Base-by-base conservation (phyloP, 2,329 filamentous ascomycete genomes). In the Colletotrichum somersetense region DNA sequence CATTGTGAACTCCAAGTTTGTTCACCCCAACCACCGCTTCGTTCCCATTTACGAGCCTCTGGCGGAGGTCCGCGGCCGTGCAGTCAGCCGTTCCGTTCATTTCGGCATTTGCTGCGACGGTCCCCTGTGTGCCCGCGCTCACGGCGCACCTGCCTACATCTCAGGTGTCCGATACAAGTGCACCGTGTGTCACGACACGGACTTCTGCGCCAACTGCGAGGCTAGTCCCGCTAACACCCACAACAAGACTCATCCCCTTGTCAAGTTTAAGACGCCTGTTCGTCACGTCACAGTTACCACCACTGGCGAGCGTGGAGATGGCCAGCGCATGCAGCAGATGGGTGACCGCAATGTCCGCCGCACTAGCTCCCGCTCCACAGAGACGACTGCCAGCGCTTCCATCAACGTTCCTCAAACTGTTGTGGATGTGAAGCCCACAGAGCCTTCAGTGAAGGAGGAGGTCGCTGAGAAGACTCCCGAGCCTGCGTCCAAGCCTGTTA, bases 151-250 rank as follows among this genome's bases (percentile, higher is more conserved):
- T 46, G 66, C 71, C 40, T 97, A 95, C 83, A 98, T 99, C 77
- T 87, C 88, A 66, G 97, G 96, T 63, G 89, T 92, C 73, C 93
- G 96, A 75, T 99, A 96, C 89, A 99, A 99, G 90, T 99, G 96
- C 80, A 94, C 96, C 64, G 92, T 99, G 68, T 99, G 96, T 86
- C 88, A 97, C 78, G 95, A 99, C 80, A 92, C 92, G 44, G 96
- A 99, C 83, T 97, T 98, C 85, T 99, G 96, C 81, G 94, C 93
- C 79, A 93, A 89, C 79, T 99, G 96, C 84, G 97, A 99, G 84
- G 94, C 96, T 61, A 91, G 91, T 77, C 96, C 96, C 10, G 86
- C 87, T 75, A 96, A 97, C 81, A 86, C 85, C 30, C 96, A 99
- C 86, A 98, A 98, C 86, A 91, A 91, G 82, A 97, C 95, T n/a